A percentile compares a stretch with the other conserved stretches of the same genome.
Conservation (phyloP, 1,139 yeast species). For the Scheffersomyces segobiensis region DNA sequence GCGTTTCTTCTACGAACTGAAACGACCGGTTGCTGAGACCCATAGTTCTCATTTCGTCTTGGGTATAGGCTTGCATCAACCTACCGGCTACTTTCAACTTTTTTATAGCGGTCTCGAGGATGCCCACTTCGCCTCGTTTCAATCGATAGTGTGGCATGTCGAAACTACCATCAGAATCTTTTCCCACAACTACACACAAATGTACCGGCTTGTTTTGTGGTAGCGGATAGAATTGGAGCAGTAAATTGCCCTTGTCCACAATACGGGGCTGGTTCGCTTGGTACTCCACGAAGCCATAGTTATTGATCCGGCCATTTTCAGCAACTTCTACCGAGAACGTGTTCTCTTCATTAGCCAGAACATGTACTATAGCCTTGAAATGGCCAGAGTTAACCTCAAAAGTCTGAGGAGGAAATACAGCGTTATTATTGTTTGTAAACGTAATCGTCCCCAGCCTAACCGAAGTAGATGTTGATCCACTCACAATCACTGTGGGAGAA, state of each 20-base stretch:
- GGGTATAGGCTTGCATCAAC: constrained; percentile 90
- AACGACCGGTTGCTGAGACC: constrained; percentile 84
- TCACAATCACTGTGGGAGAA: constrained; percentile 41
- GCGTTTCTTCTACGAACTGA: constrained; percentile 69
- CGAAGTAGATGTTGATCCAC: constrained; percentile 27
- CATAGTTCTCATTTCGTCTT: constrained; percentile 80
- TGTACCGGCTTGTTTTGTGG: constrained; percentile 77
- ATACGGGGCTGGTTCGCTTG: constrained; percentile 17
- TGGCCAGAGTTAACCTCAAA: constrained; percentile 66
- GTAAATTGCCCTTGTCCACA: constrained; percentile 26
- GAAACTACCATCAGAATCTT: constrained; percentile 69
- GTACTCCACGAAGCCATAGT: constrained; percentile 31
- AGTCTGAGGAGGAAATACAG: constrained; percentile 65
- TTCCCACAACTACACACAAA: constrained; percentile 72
- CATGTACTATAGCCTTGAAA: constrained; percentile 75
- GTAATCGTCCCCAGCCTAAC: constrained; percentile 27
- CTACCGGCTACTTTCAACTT: constrained; percentile 85
- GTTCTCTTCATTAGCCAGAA: constrained; percentile 63
- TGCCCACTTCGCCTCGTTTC: constrained; percentile 61
- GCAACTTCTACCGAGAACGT: constrained; percentile 31
- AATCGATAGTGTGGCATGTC: constrained; percentile 69
- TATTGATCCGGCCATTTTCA: constrained; percentile 26
- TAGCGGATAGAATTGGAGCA: constrained; percentile 58
- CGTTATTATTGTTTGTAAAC: constrained; percentile 40
- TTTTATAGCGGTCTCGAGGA: constrained; percentile 70